Percentiles rank a stretch among this genome's conserved stretches.
Conservation (phyloP, 2,329 filamentous ascomycete genomes). For the Verticillium dahliae region DNA sequence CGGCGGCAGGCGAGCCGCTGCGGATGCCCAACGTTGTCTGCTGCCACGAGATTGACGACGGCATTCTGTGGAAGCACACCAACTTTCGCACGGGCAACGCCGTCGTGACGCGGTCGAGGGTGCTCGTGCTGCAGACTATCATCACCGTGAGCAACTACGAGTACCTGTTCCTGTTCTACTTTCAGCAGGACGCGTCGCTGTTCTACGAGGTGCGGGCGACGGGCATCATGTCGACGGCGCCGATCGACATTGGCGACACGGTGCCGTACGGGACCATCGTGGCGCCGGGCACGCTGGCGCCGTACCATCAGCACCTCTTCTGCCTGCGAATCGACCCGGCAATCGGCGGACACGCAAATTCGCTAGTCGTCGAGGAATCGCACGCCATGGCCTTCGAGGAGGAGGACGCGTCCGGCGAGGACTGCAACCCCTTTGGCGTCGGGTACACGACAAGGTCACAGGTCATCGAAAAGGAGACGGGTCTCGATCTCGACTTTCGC, state of each 20-base stretch:
- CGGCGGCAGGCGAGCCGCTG: conserved; percentile 20
- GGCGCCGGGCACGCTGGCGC: conserved; percentile 53
- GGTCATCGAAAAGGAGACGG: conserved; percentile 32
- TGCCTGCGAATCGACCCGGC: conserved; percentile 59
- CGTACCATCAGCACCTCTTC: conserved; percentile 65
- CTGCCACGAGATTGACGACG: conserved; percentile 38
- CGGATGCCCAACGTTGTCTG: conserved; percentile 27
- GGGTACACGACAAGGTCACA: conserved; percentile 36
- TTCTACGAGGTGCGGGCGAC: conserved; percentile 28
- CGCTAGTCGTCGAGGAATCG: conserved; percentile 34
- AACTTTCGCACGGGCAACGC: conserved; percentile 55
- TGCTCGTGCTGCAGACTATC: conserved; percentile 58
- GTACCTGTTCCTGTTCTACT: conserved; percentile 37
- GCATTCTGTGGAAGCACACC: conserved; percentile 59
- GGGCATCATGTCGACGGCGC: conserved; percentile 36
- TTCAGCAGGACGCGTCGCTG: conserved; percentile 44
- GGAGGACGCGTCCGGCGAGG: neutral
- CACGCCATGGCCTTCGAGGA: conserved; percentile 31
- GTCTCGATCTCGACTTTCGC: conserved; percentile 42
- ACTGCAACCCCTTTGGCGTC: conserved; percentile 44
- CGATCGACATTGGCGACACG: conserved; percentile 45
- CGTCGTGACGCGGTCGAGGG: conserved; percentile 49
- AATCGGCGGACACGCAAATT: conserved; percentile 53
- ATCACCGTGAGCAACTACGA: conserved; percentile 63
- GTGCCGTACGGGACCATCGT: conserved; percentile 58